Evolutionary conservation across 2,329 filamentous ascomycete genomes (phyloP), one percentile per base, ranked within the genome.

Genomic region (Aspergillus tubingensis): DNA sequence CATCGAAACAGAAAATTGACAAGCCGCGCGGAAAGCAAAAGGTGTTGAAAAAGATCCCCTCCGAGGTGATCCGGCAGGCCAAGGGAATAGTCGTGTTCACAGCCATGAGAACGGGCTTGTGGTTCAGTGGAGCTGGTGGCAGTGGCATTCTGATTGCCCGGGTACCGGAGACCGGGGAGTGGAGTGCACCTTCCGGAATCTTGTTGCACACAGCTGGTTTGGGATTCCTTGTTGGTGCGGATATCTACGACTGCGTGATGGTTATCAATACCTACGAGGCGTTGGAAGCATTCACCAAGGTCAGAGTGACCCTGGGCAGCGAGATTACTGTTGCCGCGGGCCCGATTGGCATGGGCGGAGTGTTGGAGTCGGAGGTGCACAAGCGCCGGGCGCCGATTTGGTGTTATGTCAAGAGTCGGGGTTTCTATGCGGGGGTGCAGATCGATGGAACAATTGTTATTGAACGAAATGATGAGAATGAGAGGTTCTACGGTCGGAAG

Each of bases 161-260:
- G 68, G 89, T 91, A 17, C 74, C 76, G 70, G 88, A 89, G 23
- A 92, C 96, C 67, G 92, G 93, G 6, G 88, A 88, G 62, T 96
- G 92, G 92, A 94, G 91, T 62, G 91, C 92, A 10, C 94, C 94
- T 0, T 95, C 91, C 0, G 93, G 91, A 43, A 92, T 97, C 65
- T 85, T 96, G 79, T 83, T 96, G 53, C 93, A 97, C 72, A 96
- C 93, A 0, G 86, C 91, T 1, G 91, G 90, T 0, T 82, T 96
- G 32, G 93, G 92, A 32, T 96, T 97, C 72, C 85, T 96, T 57
- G 88, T 92, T 6, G 93, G 93, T 2, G 89, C 96, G 38, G 93
- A 97, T 73, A 92, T 96, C 32, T 97, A 96, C 80, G 93, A 97
- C 74, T 96, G 92, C 71, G 90, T 97, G 8, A 84, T 96, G n/a